Evolutionary conservation across 108 stramenopile genomes (phyloP), one percentile per base, ranked within the genome.

Genomic region (Cyclotella baltica): DNA sequence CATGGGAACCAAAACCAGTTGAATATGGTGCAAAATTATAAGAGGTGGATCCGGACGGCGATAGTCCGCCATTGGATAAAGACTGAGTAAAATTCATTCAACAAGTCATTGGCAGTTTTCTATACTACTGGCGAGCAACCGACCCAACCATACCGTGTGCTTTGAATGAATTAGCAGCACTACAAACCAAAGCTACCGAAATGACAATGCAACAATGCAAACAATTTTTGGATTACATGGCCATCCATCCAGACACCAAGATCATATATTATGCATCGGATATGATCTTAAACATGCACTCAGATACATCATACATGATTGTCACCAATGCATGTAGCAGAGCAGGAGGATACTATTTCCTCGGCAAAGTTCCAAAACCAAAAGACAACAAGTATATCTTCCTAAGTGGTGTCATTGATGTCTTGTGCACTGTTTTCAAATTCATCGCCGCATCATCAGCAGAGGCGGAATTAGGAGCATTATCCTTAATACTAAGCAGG

Each of bases 11-110:
- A n/a, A n/a, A n/a, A n/a, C n/a, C n/a, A n/a, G n/a, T n/a, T n/a
- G n/a, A n/a, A n/a, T n/a, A n/a, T n/a, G n/a, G n/a, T n/a, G n/a
- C 83, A 19, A 6, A 35, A 53, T 2, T 69, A 69, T 29, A 69
- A 53, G 68, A 52, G 40, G 13, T 43, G 6, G 10, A 6, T 13
- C 6, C 6, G 6, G 40, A 43, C n/a, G n/a, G n/a, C n/a, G n/a
- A 43, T 13, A 43, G 40, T 13, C 6, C 6, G 13, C 40, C 40
- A 11, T 13, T 43, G 10, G 13, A 43, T 13, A 43, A 43, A 13
- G 13, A 43, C 10, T 6, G 13, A 43, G 13, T 43, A 6, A 43
- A 43, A 43, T 43, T 43, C 40, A 43, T 43, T 11, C 40, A 43
- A 43, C 40, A 43, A 43, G 40, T 43, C 40, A 13, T 43, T 6